Evolutionary conservation across 73 alveolate species (phyloP).

Genomic region (Paramecium bursaria): DNA sequence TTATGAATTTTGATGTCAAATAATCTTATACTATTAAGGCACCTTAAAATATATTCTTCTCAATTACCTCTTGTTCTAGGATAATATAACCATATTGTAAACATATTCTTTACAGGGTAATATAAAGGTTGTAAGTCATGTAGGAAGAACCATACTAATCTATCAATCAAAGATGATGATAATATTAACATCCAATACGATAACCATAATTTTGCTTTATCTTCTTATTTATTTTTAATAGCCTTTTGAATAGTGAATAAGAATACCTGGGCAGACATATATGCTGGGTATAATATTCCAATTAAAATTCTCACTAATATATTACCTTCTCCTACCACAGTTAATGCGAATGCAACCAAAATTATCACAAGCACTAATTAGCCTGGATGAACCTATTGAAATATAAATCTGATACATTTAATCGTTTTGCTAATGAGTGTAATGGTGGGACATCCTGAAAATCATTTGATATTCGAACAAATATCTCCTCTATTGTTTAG

Average conservation of each 20-base stretch:
- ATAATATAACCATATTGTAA: slow-evolving; percentile 52
- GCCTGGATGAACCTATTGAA: slow-evolving; percentile 7
- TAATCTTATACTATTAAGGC: slow-evolving; percentile 39
- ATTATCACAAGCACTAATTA: slow-evolving; percentile 19
- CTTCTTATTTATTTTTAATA: slow-evolving; percentile 3
- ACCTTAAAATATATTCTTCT: slow-evolving; percentile 8
- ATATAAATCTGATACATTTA: not conserved
- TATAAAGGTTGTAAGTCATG: slow-evolving; percentile 23
- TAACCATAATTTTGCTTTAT: slow-evolving; percentile 30
- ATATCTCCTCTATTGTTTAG: slow-evolving; percentile 28
- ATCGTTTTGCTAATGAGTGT: not conserved
- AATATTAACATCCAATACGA: slow-evolving; percentile 33
- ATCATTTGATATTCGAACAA: slow-evolving; percentile 31
- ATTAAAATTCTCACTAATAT: slow-evolving; percentile 33
- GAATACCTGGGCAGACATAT: slow-evolving; percentile 24
- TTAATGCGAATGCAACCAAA: slow-evolving; percentile 34
- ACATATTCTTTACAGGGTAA: slow-evolving; percentile 42
- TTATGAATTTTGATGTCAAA: not conserved
- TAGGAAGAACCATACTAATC: slow-evolving; percentile 49
- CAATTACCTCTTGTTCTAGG: slow-evolving; percentile 54
- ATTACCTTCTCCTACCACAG: slow-evolving; percentile 55
- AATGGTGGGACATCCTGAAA: slow-evolving; percentile 43
- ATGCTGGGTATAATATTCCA: slow-evolving; percentile 56
- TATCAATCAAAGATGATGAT: slow-evolving; percentile 1
- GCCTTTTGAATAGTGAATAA: not conserved